Conservation (phyloP, 2,329 filamentous ascomycete species). For the Amauroascus verrucosus region DNA sequence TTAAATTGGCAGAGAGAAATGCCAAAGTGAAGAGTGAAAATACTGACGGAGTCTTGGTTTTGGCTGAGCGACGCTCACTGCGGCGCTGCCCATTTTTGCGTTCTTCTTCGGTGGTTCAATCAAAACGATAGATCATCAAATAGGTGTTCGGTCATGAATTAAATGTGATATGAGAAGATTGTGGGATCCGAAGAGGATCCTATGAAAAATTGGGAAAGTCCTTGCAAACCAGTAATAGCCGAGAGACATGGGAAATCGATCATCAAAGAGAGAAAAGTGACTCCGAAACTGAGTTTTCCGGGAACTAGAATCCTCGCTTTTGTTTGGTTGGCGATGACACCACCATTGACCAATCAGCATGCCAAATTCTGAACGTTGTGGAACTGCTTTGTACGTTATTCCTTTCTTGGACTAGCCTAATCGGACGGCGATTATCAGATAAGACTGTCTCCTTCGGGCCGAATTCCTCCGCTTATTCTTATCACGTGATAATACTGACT, state of each 20-base stretch:
- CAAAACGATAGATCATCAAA: not conserved
- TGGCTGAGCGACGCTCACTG: constrained; percentile 4
- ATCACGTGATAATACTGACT: not conserved
- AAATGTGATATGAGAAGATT: not conserved
- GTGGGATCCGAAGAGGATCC: not conserved
- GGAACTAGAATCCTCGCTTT: not conserved
- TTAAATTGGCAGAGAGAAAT: not conserved
- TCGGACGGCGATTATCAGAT: not conserved
- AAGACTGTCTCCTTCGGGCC: not conserved
- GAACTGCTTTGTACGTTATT: not conserved
- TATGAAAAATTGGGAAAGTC: too few species aligned
- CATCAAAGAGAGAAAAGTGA: too few species aligned
- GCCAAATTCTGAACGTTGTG: not conserved
- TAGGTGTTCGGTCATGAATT: not conserved
- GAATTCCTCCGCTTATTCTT: not conserved
- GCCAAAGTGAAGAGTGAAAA: not conserved
- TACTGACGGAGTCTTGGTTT: constrained; percentile 15
- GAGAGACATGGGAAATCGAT: not conserved
- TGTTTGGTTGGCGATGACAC: constrained; percentile 7
- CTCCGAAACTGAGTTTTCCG: not conserved
- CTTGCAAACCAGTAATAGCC: constrained; percentile 2
- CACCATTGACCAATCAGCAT: constrained; percentile 4
- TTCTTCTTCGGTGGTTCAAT: not conserved
- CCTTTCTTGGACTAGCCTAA: not conserved
- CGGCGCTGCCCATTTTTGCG: constrained; percentile 7